phyloP scores from a whole-genome alignment of 441 rosid species.

The Corymbia citriodora region DNA sequence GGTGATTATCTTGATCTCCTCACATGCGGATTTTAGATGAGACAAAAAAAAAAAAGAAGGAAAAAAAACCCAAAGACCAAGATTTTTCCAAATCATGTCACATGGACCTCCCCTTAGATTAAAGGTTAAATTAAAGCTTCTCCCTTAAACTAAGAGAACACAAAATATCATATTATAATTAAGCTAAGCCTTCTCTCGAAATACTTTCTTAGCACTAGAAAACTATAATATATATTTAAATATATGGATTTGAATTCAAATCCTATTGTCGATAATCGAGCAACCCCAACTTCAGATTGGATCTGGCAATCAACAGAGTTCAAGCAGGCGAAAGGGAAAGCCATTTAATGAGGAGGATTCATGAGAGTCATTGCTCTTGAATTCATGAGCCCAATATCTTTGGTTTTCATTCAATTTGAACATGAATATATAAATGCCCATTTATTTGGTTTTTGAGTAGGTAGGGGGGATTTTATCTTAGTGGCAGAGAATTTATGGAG shows the following conservation, averaged over 20 bases:
- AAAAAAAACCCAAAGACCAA: neutral
- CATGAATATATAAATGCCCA: neutral
- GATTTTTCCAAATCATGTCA: neutral
- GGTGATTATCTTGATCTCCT: neutral
- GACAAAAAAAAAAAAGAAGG: neutral
- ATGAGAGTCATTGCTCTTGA: neutral
- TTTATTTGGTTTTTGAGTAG: neutral
- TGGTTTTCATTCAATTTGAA: neutral
- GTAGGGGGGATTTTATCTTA: neutral
- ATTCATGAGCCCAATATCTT: neutral
- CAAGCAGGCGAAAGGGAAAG: neutral
- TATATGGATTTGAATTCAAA: neutral
- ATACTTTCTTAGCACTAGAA: neutral
- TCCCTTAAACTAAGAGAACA: neutral
- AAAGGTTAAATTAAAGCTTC: neutral
- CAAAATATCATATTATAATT: neutral
- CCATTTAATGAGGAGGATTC: neutral
- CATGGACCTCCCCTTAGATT: neutral
- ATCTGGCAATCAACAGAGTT: neutral
- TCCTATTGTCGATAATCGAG: neutral
- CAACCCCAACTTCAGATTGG: neutral
- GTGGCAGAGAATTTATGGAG: neutral
- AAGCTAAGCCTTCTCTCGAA: neutral
- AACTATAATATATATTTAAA: neutral
- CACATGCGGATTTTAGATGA: neutral